These are phyloP conservation scores for Entomortierella parvispora DNA, from an alignment of 192 early-diverging fungal genomes.

Conservation along the genomic window DNA sequence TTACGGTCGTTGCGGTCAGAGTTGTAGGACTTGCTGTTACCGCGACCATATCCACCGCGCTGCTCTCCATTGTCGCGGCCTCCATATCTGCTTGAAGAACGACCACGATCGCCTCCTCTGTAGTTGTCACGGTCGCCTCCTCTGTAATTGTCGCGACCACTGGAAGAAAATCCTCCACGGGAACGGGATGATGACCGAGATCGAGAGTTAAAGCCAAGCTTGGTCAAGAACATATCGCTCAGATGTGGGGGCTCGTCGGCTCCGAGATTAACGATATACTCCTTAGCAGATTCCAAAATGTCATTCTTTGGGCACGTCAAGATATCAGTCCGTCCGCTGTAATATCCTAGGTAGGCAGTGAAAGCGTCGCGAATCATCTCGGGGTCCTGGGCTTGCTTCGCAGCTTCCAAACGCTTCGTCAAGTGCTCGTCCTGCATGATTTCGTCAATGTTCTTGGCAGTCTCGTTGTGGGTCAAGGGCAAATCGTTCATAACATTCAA, in stretches of 20 bases:
- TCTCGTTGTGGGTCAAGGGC: constrained; percentile 63
- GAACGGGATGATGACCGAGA: constrained; percentile 3
- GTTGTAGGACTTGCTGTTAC: neutral
- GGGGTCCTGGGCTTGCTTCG: constrained; percentile 56
- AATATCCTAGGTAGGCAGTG: constrained; percentile 65
- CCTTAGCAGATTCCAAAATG: constrained; percentile 42
- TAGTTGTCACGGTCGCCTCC: constrained; percentile 12
- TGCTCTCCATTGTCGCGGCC: too few species aligned
- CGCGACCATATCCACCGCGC: neutral
- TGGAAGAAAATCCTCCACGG: constrained; percentile 11
- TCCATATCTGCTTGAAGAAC: neutral
- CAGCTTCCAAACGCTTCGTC: constrained; percentile 17
- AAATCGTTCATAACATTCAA: constrained; percentile 65
- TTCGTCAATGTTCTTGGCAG: constrained; percentile 44
- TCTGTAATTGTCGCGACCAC: constrained; percentile 16
- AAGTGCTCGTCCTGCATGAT: constrained; percentile 41
- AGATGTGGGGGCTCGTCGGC: constrained; percentile 56
- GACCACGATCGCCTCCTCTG: constrained; percentile 1
- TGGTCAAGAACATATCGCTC: constrained; percentile 48
- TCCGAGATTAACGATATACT: constrained; percentile 53
- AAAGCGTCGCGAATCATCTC: constrained; percentile 65
- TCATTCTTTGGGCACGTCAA: constrained; percentile 50
- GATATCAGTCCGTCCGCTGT: constrained; percentile 52
- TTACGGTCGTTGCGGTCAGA: constrained; percentile 10
- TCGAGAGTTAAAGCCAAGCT: constrained; percentile 51